Conservation (phyloP, 352 stramenopile genomes). For the Phytophthora pistaciae region DNA sequence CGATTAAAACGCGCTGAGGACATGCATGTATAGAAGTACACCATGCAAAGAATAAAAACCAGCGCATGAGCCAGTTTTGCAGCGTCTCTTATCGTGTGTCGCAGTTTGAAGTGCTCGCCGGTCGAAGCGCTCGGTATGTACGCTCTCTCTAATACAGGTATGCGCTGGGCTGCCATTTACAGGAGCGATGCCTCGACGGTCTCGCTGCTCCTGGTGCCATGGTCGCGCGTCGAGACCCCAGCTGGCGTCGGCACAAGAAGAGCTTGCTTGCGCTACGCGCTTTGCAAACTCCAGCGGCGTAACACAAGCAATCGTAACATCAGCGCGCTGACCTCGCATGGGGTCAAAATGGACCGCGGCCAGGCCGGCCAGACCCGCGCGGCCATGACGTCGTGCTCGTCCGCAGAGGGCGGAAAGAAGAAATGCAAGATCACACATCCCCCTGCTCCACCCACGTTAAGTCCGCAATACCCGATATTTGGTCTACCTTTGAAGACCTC, state of each 20-base stretch:
- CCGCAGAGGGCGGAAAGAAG: constrained; percentile 16
- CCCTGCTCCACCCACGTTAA: constrained; percentile 25
- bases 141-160: not conserved
- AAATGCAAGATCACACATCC: constrained; percentile 21
- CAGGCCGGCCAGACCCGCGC: constrained; percentile 5
- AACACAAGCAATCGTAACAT: constrained; percentile 22
- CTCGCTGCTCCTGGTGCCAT: not conserved
- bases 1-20: constrained; percentile 17
- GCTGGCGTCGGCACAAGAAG: constrained; percentile 3
- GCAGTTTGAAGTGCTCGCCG: constrained; percentile 3
- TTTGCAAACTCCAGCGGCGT: not conserved
- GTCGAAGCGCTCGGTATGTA: not conserved
- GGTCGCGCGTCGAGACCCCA: constrained; percentile 18
- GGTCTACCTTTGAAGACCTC: not conserved
- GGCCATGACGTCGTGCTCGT: constrained; percentile 12
- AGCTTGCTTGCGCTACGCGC: constrained; percentile 21
- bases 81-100: constrained; percentile 30
- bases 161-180: not conserved
- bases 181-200: constrained; percentile 1
- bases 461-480: constrained; percentile 3
- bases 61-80: constrained; percentile 14
- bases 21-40: not conserved
- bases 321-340: constrained; percentile 2
- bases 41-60: constrained; percentile 5
- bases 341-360: constrained; percentile 7